These are phyloP conservation scores for Penicillium sp. DNA, from an alignment of 2,329 filamentous ascomycete species.

Conservation along the genomic window DNA sequence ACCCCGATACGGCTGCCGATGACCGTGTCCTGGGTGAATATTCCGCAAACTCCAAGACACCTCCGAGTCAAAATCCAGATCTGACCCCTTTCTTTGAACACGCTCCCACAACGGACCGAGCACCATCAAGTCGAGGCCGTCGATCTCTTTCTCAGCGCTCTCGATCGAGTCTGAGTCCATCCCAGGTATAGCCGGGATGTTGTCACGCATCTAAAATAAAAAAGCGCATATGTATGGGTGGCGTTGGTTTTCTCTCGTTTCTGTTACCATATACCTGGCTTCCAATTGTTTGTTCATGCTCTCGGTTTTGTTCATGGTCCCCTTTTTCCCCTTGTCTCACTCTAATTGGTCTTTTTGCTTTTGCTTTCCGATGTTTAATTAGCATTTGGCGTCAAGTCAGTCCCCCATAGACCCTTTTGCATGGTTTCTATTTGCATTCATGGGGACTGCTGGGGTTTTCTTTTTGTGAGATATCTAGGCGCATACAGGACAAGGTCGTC, in stretches of 20 bases:
- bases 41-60: constrained; percentile 34
- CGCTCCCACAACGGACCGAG: constrained; percentile 33
- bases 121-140: constrained; percentile 36
- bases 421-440: background rate
- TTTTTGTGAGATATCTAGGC: background rate
- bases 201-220: background rate
- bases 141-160: constrained; percentile 39
- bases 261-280: constrained; percentile 1
- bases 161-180: constrained; percentile 37
- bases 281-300: background rate
- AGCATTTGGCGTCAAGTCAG: background rate
- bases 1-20: constrained; percentile 47
- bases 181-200: constrained; percentile 14
- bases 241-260: constrained; percentile 9
- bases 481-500: background rate
- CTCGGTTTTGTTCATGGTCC: background rate
- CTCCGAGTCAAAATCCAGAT: constrained; percentile 50
- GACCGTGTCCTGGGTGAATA: constrained; percentile 47
- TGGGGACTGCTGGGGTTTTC: background rate
- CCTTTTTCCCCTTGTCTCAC: background rate
- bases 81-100: constrained; percentile 47
- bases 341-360: background rate
- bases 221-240: constrained; percentile 5
- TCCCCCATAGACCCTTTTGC: background rate
- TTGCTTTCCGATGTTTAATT: background rate